Conservation (phyloP, 1,139 yeast genomes). For the Magnusiomyces suaveolens region DNA sequence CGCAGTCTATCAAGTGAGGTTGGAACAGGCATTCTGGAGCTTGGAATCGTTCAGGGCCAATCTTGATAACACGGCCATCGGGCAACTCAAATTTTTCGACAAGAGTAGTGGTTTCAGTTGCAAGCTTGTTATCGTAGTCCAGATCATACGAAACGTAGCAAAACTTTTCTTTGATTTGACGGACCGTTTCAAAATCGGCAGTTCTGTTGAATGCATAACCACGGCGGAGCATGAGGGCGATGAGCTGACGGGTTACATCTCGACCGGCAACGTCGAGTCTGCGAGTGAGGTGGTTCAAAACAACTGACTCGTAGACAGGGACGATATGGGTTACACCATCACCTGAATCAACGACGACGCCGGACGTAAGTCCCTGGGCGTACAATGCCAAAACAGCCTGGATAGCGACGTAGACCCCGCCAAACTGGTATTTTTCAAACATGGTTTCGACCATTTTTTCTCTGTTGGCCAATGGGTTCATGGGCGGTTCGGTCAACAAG, state of each 20-base stretch:
- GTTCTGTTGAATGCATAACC: slow-evolving; percentile 98
- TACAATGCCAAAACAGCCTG: slow-evolving; percentile 95
- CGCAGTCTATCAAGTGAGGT: slow-evolving; percentile 92
- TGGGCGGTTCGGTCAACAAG: slow-evolving; percentile 91
- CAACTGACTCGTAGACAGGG: slow-evolving; percentile 95
- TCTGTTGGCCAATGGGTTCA: slow-evolving; percentile 90
- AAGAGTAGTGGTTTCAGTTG: slow-evolving; percentile 87
- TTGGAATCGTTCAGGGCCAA: slow-evolving; percentile 92
- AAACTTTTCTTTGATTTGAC: slow-evolving; percentile 92
- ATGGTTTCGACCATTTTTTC: slow-evolving; percentile 93
- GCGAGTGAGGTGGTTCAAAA: slow-evolving; percentile 81
- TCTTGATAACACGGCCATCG: slow-evolving; percentile 88
- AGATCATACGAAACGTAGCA: slow-evolving; percentile 93
- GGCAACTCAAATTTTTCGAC: slow-evolving; percentile 91
- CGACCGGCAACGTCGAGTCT: slow-evolving; percentile 97
- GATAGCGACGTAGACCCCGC: slow-evolving; percentile 95
- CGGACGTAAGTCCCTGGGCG: slow-evolving; percentile 94
- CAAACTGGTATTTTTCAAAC: slow-evolving; percentile 93
- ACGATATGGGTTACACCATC: slow-evolving; percentile 96
- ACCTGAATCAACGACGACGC: slow-evolving; percentile 97
- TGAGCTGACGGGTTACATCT: slow-evolving; percentile 90
- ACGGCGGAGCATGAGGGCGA: slow-evolving; percentile 80
- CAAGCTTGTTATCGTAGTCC: slow-evolving; percentile 75
- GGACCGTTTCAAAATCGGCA: slow-evolving; percentile 96
- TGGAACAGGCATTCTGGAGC: slow-evolving; percentile 98